These are phyloP conservation scores for Dothistroma pini DNA, from an alignment of 2,329 filamentous ascomycete genomes.

Conservation along the genomic window DNA sequence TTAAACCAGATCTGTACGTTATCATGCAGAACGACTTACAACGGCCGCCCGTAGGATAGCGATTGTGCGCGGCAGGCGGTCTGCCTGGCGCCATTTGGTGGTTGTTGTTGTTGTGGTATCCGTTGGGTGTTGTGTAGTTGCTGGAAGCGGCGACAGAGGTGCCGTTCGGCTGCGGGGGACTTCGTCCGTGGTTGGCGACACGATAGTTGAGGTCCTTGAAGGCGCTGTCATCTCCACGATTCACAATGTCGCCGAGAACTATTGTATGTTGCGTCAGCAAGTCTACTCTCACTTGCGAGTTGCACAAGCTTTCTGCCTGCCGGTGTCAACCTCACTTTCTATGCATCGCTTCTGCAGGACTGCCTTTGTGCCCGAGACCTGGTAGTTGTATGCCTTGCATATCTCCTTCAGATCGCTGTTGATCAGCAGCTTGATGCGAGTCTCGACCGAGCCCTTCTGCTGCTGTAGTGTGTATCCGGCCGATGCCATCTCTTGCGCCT, in stretches of 20 bases:
- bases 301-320: slow-evolving; percentile 3
- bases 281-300: neutral
- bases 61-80: slow-evolving; percentile 13
- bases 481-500: slow-evolving; percentile 28
- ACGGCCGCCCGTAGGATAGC: slow-evolving; percentile 13
- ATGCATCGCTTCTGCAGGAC: slow-evolving; percentile 75
- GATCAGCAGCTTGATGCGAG: slow-evolving; percentile 50
- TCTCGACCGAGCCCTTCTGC: slow-evolving; percentile 29
- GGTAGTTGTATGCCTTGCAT: slow-evolving; percentile 68
- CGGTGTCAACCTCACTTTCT: slow-evolving; percentile 53
- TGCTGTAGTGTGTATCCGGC: slow-evolving; percentile 41
- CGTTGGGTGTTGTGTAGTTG: slow-evolving; percentile 13
- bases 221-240: slow-evolving; percentile 33
- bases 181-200: slow-evolving; percentile 40
- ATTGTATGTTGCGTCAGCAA: slow-evolving; percentile 17
- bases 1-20: neutral
- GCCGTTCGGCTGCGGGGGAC: slow-evolving; percentile 28
- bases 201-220: slow-evolving; percentile 41
- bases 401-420: slow-evolving; percentile 71
- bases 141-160: slow-evolving; percentile 11
- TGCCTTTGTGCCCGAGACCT: slow-evolving; percentile 79
- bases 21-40: slow-evolving; percentile 15
- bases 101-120: slow-evolving; percentile 8
- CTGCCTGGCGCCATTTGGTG: slow-evolving; percentile 17
- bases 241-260: slow-evolving; percentile 40